These are phyloP conservation scores for Yamagishiella unicocca DNA, from an alignment of 139 green algal genomes.

Conservation along the genomic window DNA sequence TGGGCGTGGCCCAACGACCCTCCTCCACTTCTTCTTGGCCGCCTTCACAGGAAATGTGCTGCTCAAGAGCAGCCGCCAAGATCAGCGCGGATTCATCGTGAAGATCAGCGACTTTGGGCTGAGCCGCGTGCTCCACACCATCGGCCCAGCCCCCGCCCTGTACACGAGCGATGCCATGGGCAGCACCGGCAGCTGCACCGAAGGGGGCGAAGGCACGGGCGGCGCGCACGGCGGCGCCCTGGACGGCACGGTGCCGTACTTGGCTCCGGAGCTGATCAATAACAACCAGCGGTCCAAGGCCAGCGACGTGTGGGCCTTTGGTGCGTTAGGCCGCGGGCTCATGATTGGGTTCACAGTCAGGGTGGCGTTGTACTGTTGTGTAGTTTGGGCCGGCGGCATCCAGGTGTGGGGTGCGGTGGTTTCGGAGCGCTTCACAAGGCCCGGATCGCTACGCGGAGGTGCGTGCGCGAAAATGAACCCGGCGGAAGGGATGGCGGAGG, in stretches of 20 bases:
- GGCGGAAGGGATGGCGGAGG: no score
- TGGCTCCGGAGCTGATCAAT: conserved; percentile 45
- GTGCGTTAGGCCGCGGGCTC: no score
- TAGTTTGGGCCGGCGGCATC: no score
- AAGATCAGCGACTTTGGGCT: conserved; percentile 82
- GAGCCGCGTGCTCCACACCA: conserved; percentile 14
- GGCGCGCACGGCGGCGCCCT: neutral
- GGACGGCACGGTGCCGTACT: conserved; percentile 29
- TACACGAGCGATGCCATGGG: neutral
- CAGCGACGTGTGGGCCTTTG: conserved; percentile 28
- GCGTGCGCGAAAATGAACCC: no score
- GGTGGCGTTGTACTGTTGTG: neutral
- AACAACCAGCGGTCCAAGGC: conserved; percentile 20
- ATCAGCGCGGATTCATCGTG: conserved; percentile 63
- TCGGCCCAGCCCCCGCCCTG: neutral
- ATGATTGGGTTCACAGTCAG: neutral
- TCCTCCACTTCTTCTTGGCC: no score
- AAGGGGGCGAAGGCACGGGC: neutral
- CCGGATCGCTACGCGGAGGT: no score
- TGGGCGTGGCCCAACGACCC: no score
- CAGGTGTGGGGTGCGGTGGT: no score
- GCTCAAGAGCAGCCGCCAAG: conserved; percentile 50
- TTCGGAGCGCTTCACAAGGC: no score
- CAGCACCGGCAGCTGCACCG: neutral
- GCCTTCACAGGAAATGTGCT: conserved; percentile 64